These are phyloP conservation scores for Tuber aestivum DNA, from an alignment of 495 filamentous ascomycete genomes.

Conservation along the genomic window DNA sequence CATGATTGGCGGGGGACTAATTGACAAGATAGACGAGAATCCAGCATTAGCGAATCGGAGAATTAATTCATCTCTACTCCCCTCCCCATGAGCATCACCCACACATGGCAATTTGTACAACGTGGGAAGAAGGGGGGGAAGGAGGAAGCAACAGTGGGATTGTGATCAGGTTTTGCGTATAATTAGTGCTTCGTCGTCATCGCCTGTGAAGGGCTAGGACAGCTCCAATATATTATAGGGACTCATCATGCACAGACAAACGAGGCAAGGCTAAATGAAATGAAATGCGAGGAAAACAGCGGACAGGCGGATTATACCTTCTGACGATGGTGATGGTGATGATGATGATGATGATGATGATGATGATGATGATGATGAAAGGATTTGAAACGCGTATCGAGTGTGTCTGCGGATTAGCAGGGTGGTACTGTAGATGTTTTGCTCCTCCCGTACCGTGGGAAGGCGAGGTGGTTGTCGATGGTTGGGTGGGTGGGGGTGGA, in stretches of 20 bases:
- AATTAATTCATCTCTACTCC: slow-evolving; percentile 3
- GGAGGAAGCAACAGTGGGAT: slow-evolving; percentile 43
- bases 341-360: slow-evolving; percentile 15
- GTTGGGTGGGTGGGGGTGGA: neutral
- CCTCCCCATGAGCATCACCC: slow-evolving; percentile 22
- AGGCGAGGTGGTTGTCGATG: slow-evolving; percentile 1
- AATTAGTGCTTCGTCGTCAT: slow-evolving; percentile 52
- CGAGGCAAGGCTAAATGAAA: neutral
- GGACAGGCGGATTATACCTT: slow-evolving; percentile 10
- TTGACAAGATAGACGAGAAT: slow-evolving; percentile 7
- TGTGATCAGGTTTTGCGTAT: slow-evolving; percentile 48
- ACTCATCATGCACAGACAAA: slow-evolving; percentile 52
- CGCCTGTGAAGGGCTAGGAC: slow-evolving; percentile 61
- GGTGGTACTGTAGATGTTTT: neutral
- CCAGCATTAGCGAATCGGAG: slow-evolving; percentile 1
- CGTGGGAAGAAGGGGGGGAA: slow-evolving; percentile 15
- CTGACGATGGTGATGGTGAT: slow-evolving; percentile 3
- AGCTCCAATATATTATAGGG: slow-evolving; percentile 83
- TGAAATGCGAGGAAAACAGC: neutral
- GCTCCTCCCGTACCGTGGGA: neutral
- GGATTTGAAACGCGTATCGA: slow-evolving; percentile 6
- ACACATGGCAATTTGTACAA: slow-evolving; percentile 17
- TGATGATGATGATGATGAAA: slow-evolving; percentile 7
- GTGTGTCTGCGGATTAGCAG: neutral
- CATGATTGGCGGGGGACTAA: slow-evolving; percentile 10